Evolutionary conservation across 768 basidiomycete genomes (phyloP).

Genomic region (Trametes elegans): DNA sequence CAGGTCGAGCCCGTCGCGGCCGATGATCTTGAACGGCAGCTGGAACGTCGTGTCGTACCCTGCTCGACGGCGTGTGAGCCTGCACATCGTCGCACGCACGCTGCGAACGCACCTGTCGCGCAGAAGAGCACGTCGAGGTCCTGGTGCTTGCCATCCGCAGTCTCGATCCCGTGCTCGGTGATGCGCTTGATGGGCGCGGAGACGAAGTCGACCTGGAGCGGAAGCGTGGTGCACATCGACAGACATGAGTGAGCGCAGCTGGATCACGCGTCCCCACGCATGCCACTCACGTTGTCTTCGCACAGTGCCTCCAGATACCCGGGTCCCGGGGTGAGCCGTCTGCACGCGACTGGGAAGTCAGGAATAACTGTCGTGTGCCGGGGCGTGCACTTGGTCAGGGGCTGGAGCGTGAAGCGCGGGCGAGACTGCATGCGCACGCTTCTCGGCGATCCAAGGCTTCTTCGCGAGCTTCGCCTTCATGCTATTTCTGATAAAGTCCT

Average conservation of each 20-base stretch:
- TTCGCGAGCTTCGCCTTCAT: conserved; percentile 52
- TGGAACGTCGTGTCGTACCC: conserved; percentile 54
- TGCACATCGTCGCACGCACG: no score
- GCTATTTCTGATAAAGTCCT: conserved; percentile 37
- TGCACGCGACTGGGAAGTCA: conserved; percentile 55
- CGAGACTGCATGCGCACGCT: conserved; percentile 34
- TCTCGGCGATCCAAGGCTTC: conserved; percentile 60
- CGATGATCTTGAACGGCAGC: conserved; percentile 50
- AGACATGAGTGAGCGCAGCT: not conserved
- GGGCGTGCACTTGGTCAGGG: not conserved
- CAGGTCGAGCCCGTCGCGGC: conserved; percentile 50
- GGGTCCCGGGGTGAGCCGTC: conserved; percentile 65
- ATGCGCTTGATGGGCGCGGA: conserved; percentile 49
- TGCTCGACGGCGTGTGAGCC: no score
- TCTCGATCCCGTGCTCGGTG: conserved; percentile 55
- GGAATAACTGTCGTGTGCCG: conserved; percentile 47
- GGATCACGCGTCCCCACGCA: no score
- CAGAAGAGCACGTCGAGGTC: conserved; percentile 61
- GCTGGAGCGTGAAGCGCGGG: not conserved
- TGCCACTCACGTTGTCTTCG: conserved; percentile 50
- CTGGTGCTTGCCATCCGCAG: conserved; percentile 49
- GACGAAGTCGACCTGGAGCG: conserved; percentile 49
- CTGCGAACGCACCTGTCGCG: conserved; percentile 53
- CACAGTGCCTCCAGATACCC: conserved; percentile 67
- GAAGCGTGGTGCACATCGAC: no score